Base-by-base conservation (phyloP, 495 filamentous ascomycete species). In the Massariosphaeria phaeospora region DNA sequence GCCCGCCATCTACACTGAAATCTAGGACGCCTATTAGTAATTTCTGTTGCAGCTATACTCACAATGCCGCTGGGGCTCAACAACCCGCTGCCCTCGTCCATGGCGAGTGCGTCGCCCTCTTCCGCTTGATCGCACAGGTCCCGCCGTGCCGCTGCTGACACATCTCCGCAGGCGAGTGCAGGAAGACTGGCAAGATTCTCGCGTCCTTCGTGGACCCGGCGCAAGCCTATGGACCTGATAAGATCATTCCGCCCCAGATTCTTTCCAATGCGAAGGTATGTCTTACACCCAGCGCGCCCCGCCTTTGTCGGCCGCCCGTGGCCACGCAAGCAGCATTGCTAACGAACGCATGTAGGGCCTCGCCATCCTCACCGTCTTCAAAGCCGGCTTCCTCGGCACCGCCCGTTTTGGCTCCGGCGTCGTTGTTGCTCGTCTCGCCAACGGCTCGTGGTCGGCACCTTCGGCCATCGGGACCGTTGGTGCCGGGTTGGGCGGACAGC, bases 221-320 rank as follows among this genome's bases (percentile, higher is more conserved):
- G 60, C 93, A 97, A 76, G 76, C 94, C 11, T 96, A 97, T 69
- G 89, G 91, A 3, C 93, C 93, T 29, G 93, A 98, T 69, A 97
- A 97, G 71, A 81, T 98, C 66, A 98, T 98, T 68, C 93, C 93
- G 34, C 93, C 94, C 2, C 80, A 85, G 36, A 80, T 98, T 62
- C 81, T 98, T 56, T 84, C 88, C 35, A 84, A 85, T 64, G 94
- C 93, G 61, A 96, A 97, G 82, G 89, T 93, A 73, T 58, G 76
- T 61, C 56, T 10, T 25, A 33, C 27, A 25, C 15, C 25, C 55
- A 38, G 24, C 38, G 7, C 25, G 12, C 17, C 46, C 44, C 35
- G 34, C 33, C 18, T 46, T 30, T 26, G 20, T n/a, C 29, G 9
- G 12, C n/a, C 17, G 21, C 30, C 17, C 55, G 48, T 23, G 21